Percentiles rank a stretch among this genome's conserved stretches.
These are phyloP conservation scores for Stephanodiscus triporus DNA, from an alignment of 108 stramenopile genomes.

Conservation along the genomic window DNA sequence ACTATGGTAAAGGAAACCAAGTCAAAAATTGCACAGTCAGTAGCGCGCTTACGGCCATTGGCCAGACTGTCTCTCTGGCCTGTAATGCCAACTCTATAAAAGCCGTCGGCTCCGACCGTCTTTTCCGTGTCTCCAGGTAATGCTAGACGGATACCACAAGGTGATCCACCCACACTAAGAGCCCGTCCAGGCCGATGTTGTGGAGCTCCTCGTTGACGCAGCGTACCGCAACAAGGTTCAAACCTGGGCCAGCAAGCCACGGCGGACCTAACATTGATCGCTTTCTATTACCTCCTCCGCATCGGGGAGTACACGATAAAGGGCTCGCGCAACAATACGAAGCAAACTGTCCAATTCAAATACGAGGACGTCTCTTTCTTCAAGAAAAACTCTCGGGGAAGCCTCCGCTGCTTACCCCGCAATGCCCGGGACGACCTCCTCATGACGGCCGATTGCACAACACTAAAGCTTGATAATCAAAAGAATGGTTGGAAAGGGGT, in stretches of 20 bases:
- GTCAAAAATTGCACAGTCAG: neutral
- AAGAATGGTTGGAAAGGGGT: slow-evolving; percentile 6
- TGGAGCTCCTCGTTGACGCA: neutral
- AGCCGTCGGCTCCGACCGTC: neutral
- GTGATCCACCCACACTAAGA: neutral
- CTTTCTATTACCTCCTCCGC: neutral
- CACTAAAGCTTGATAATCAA: neutral
- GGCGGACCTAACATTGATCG: neutral
- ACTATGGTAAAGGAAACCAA: neutral
- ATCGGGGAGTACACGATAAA: neutral
- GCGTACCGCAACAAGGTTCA: neutral
- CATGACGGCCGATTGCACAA: neutral
- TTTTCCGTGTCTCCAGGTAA: neutral
- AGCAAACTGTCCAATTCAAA: neutral
- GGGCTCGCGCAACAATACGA: neutral
- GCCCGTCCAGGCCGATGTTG: neutral
- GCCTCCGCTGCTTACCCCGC: neutral
- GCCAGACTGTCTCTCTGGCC: slow-evolving; percentile 15
- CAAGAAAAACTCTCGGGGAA: neutral
- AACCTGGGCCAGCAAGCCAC: neutral
- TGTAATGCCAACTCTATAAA: slow-evolving; percentile 1
- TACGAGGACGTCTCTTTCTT: neutral
- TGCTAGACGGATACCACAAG: neutral
- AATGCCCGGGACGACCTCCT: neutral
- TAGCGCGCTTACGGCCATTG: slow-evolving; percentile 30